These are phyloP conservation scores for Saccharomyces uvarum DNA, from an alignment of 1,139 yeast genomes.

Conservation along the genomic window DNA sequence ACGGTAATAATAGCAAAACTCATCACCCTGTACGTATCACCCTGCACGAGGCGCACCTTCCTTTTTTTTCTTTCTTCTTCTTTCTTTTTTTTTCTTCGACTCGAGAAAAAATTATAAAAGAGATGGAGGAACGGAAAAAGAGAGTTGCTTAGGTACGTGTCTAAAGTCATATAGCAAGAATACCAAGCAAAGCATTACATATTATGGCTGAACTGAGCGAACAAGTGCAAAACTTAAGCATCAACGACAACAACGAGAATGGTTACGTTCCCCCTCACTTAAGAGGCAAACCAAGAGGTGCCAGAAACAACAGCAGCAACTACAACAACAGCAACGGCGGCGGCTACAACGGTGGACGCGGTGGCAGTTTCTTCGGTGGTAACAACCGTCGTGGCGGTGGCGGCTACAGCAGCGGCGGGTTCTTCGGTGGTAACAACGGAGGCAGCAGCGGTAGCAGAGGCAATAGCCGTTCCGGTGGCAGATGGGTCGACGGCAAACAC, in stretches of 20 bases:
- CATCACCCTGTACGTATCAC: neutral
- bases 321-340: slow-evolving; percentile 15
- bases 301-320: slow-evolving; percentile 1
- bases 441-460: slow-evolving; percentile 30
- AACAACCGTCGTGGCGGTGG: slow-evolving; percentile 23
- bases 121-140: slow-evolving; percentile 18
- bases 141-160: slow-evolving; percentile 13
- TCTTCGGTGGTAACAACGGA: slow-evolving; percentile 27
- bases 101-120: slow-evolving; percentile 7
- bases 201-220: slow-evolving; percentile 41
- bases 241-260: slow-evolving; percentile 27
- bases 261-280: slow-evolving; percentile 69
- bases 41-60: neutral
- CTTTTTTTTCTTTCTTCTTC: slow-evolving; percentile 5
- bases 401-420: slow-evolving; percentile 16
- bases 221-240: slow-evolving; percentile 39
- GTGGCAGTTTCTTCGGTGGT: slow-evolving; percentile 16
- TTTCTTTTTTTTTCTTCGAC: slow-evolving; percentile 2
- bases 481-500: slow-evolving; percentile 84
- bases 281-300: slow-evolving; percentile 27
- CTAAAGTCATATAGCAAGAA: neutral
- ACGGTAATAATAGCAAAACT: neutral
- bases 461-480: slow-evolving; percentile 35
- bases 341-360: slow-evolving; percentile 23
- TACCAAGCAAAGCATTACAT: neutral